Evolutionary conservation across 495 filamentous ascomycete species (phyloP), one percentile per base, ranked within the genome.

Genomic region (Penicillium maclennaniae): DNA sequence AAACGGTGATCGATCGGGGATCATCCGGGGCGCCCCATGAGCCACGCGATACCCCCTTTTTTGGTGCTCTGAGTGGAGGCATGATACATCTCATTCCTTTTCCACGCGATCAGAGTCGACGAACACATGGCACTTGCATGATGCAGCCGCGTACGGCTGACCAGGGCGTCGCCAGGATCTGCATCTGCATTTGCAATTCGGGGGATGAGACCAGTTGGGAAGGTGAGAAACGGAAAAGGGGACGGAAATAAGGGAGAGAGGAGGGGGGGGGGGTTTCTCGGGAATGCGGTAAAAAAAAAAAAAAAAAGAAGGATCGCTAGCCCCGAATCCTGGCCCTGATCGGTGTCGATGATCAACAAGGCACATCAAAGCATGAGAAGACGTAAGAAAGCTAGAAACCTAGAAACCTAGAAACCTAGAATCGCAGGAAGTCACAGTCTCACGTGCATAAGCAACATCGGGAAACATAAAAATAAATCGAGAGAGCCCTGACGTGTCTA

Each of bases 81-180:
- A 1, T 42, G 7, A 7, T 6, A n/a, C 39, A 34, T 47, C 17
- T 40, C 20, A 54, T 38, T 47, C 51, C 55, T 1, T 34, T 34
- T 34, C 31, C 53, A 48, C 48, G 39, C 27, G 25, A 27, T 50
- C 25, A 40, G 42, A 16, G 26, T 59, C 49, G 53, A 48, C 55
- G 55, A 62, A 63, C 62, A 63, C 60, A 65, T 65, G 62, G 62
- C 60, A 60, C 59, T 55, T 63, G 62, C 62, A 62, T 56, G 47
- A 47, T 50, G 47, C 48, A 48, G 38, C 27, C 27, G 27, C 40
- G 41, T 38, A 45, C 31, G 5, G 26, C 43, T 28, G 40, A n/a
- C 21, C 9, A 37, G 14, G 17, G 17, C 14, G 27, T 31, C 27
- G 9, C 27, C 7, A 52, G 45, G 53, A 61, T 63, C 57, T 61